Evolutionary conservation across 345 rosid species (phyloP).

Genomic region (Linum usitatissimum): DNA sequence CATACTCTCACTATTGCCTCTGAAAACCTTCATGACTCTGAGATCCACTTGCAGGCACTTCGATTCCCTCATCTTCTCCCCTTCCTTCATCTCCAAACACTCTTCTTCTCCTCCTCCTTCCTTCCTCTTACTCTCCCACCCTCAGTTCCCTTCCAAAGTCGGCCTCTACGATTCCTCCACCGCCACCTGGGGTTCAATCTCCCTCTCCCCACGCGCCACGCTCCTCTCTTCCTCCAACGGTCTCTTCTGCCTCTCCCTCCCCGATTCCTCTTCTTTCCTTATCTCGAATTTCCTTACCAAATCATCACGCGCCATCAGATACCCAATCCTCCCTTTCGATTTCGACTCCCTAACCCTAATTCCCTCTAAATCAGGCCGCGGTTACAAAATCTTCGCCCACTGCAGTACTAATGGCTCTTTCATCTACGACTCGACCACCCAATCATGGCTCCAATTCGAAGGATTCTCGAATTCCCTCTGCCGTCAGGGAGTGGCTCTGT

Average conservation of each 20-base stretch:
- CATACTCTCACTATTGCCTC: constrained; percentile 49
- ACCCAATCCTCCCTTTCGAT: constrained; percentile 53
- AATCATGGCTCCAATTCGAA: constrained; percentile 42
- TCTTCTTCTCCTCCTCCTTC: constrained; percentile 20
- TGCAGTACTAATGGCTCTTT: constrained; percentile 34
- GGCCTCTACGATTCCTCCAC: background rate
- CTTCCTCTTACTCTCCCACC: background rate
- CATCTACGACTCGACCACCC: constrained; percentile 45
- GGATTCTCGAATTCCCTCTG: constrained; percentile 19
- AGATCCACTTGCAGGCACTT: constrained; percentile 11
- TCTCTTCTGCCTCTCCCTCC: background rate
- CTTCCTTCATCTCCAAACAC: constrained; percentile 45
- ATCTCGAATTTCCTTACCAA: background rate
- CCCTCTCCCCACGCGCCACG: background rate
- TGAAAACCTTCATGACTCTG: constrained; percentile 33
- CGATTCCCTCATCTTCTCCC: constrained; percentile 14
- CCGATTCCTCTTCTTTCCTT: background rate
- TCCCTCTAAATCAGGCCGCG: constrained; percentile 24
- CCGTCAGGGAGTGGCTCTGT: constrained; percentile 54
- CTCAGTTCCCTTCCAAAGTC: background rate
- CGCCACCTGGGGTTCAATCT: background rate
- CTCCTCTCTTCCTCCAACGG: background rate
- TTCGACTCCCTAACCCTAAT: constrained; percentile 56
- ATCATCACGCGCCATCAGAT: constrained; percentile 32
- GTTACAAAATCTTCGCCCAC: constrained; percentile 56